Percentiles rank a stretch among this genome's conserved stretches.
Conservation (phyloP, 2,329 filamentous ascomycete species). For the Apiospora hydei region DNA sequence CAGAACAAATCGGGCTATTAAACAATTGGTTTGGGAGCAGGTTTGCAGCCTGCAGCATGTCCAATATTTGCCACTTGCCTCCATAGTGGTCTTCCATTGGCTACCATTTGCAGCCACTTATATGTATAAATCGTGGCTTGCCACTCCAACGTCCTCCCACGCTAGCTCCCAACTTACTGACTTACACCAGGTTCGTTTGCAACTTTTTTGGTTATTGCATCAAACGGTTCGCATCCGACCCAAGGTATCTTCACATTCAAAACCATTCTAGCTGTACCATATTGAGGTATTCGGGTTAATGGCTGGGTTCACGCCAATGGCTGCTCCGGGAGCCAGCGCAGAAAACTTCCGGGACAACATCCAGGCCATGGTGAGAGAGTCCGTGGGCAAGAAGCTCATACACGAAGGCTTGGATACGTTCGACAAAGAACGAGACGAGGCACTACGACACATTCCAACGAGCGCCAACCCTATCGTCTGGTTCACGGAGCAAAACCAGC, state of each 20-base stretch:
- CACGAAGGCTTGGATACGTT: neutral
- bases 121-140: conserved; percentile 1
- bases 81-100: neutral
- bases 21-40: neutral
- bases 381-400: neutral
- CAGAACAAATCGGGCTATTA: neutral
- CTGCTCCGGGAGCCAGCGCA: neutral
- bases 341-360: conserved; percentile 11
- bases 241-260: neutral
- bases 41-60: neutral
- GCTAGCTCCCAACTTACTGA: neutral
- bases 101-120: neutral
- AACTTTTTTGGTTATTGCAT: neutral
- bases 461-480: neutral
- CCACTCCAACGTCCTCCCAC: neutral
- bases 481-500: neutral
- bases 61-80: neutral
- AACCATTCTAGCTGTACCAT: neutral
- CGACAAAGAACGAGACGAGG: neutral
- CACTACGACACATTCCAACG: neutral
- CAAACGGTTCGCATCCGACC: too few relatives aligned
- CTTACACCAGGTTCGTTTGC: neutral
- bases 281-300: neutral
- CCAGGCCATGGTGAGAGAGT: conserved; percentile 3
- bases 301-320: neutral